phyloP scores from a whole-genome alignment of 1,139 yeast genomes.

The Hemisphaericaspora xylofermentans region DNA sequence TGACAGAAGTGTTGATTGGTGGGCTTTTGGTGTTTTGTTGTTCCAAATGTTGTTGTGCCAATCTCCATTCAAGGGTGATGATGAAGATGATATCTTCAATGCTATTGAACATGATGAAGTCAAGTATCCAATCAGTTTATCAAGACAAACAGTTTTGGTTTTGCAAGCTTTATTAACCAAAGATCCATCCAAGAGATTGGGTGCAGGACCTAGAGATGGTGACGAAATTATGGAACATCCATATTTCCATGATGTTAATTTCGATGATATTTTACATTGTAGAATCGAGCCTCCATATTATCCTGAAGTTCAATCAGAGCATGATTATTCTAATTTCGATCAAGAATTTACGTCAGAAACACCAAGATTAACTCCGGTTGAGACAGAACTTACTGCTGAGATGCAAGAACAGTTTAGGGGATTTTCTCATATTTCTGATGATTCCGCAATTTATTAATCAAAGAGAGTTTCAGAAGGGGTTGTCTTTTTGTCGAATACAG shows the following conservation, averaged over 20 bases:
- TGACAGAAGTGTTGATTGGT: slow-evolving; percentile 96
- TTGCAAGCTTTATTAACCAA: slow-evolving; percentile 87
- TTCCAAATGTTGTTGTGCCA: slow-evolving; percentile 96
- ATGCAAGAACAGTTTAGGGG: slow-evolving; percentile 98
- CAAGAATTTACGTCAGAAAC: slow-evolving; percentile 93
- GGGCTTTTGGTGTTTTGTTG: slow-evolving; percentile 97
- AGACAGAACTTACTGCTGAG: slow-evolving; percentile 77
- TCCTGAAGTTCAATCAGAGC: slow-evolving; percentile 80
- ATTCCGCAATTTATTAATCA: slow-evolving; percentile 40
- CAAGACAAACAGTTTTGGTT: slow-evolving; percentile 92
- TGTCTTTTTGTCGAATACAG: background rate
- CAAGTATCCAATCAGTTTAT: slow-evolving; percentile 96
- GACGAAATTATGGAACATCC: slow-evolving; percentile 93
- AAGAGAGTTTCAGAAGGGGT: background rate
- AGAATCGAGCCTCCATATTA: slow-evolving; percentile 82
- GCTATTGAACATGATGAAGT: slow-evolving; percentile 98
- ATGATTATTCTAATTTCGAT: slow-evolving; percentile 91
- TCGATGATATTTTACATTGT: slow-evolving; percentile 77
- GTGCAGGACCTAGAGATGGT: slow-evolving; percentile 87
- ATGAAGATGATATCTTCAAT: slow-evolving; percentile 96
- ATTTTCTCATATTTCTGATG: slow-evolving; percentile 84
- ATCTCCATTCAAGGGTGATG: slow-evolving; percentile 97
- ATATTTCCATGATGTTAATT: slow-evolving; percentile 84
- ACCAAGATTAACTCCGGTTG: slow-evolving; percentile 93
- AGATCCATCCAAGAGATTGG: slow-evolving; percentile 81